Evolutionary conservation across 164 flowering plant genomes (phyloP).

Genomic region (Euptelea pleiosperma): DNA sequence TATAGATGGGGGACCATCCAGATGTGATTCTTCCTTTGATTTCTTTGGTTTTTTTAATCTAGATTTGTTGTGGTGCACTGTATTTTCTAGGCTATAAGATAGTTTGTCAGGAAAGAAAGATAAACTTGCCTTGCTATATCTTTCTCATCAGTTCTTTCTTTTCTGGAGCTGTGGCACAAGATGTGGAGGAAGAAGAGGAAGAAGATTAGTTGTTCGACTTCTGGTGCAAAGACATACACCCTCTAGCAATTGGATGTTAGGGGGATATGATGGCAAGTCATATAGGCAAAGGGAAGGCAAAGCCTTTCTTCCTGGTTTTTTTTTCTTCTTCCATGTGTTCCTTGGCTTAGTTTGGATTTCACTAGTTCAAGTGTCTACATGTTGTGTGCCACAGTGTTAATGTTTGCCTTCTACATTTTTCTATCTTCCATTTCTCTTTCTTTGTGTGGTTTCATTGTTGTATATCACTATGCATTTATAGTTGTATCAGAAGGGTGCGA

Average conservation of each 20-base stretch:
- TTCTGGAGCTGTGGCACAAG: not conserved
- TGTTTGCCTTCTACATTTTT: no score
- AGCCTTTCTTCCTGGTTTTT: constrained; percentile 21
- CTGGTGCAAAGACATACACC: not conserved
- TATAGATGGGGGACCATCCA: not conserved
- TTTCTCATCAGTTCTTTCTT: not conserved
- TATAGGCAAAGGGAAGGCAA: constrained; percentile 23
- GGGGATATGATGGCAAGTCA: constrained; percentile 1
- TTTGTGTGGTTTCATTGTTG: no score
- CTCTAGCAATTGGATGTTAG: not conserved
- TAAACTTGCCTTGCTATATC: constrained; percentile 2
- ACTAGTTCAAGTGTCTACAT: no score
- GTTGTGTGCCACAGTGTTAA: no score
- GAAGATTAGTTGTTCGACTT: not conserved
- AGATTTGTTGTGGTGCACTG: no score
- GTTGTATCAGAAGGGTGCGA: no score
- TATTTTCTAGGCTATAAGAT: no score
- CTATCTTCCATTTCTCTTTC: no score
- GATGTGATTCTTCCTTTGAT: no score
- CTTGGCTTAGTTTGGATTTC: no score
- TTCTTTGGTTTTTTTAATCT: no score
- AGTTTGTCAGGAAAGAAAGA: not conserved
- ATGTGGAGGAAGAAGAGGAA: constrained; percentile 7
- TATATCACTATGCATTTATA: no score
- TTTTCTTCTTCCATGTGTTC: constrained; percentile 1